Base-by-base conservation (phyloP, 352 stramenopile genomes). In the Plasmopara muralis region DNA sequence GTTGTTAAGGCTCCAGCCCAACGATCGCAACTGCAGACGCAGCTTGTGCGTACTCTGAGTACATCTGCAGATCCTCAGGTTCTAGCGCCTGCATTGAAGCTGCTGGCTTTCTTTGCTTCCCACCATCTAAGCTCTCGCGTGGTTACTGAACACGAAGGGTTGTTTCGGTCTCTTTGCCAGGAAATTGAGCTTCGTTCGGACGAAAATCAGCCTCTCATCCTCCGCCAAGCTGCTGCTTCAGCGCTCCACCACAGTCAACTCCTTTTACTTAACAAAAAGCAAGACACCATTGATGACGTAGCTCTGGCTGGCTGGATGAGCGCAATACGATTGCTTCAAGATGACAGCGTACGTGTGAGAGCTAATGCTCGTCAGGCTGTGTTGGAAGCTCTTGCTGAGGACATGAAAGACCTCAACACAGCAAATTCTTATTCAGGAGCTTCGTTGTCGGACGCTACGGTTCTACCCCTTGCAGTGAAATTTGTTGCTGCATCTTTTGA, bases 321-420 rank as follows among this genome's bases (percentile, higher is more conserved):
- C 12, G 69, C 63, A n/a, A 47, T 92, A 12, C 67, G 59, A 43
- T 57, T 89, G 7, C 62, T 92, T 45, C 81, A 92, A 64, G 81
- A 89, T 51, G 81, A 92, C 43, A 67, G 85, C 18, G 57, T 50
- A n/a, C 39, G 51, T 43, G 64, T 72, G 12, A 55, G 64, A 66
- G 45, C 59, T 34, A 18, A 34, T 18, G 60, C 42, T n/a, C 59
- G 64, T 12, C 51, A 53, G 14, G 78, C 72, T 8, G 66, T 85
- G 2, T 62, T 73, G 35, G 31, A 60, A 4, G 61, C 71, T 2
- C 56, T 89, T 41, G 18, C 13, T 29, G 43, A 50, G 25, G 14
- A 44, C 34, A 6, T 18, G 18, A 35, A 35, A 49, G 6, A 52
- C 6, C 33, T 0, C 25, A 35, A 29, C 45, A 42, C n/a, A 8